Evolutionary conservation across 768 basidiomycete species (phyloP).

Genomic region (Leccinum subgranulosum): DNA sequence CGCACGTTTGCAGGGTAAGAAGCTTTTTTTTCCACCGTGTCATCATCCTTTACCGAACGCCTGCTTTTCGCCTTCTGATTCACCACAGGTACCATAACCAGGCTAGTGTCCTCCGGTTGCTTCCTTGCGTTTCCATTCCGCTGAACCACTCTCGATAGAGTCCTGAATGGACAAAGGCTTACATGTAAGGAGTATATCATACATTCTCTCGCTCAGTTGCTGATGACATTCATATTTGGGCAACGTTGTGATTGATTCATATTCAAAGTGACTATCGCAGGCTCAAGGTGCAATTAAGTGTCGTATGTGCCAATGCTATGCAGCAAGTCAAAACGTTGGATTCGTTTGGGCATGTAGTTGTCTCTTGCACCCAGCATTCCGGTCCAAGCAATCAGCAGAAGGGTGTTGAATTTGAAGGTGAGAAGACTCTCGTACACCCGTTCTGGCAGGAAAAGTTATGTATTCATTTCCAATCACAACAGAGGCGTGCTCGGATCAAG

Average conservation of each 20-base stretch:
- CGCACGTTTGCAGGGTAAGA: conserved; percentile 48
- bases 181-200: conserved; percentile 15
- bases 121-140: background rate
- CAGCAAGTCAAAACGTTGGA: conserved; percentile 21
- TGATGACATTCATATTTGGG: background rate
- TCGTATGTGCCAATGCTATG: conserved; percentile 38
- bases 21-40: background rate
- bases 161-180: conserved; percentile 51
- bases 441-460: background rate
- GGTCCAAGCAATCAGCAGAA: background rate
- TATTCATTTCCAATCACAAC: background rate
- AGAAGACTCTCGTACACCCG: background rate
- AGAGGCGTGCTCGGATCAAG: conserved; percentile 4
- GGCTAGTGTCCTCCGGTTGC: conserved; percentile 32
- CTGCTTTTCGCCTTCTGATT: background rate
- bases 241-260: background rate
- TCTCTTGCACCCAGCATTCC: background rate
- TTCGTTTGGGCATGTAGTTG: background rate
- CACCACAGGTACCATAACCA: conserved; percentile 63
- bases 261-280: conserved; percentile 62
- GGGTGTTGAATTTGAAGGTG: conserved; percentile 5
- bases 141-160: conserved; percentile 38
- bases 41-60: background rate
- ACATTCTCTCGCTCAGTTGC: background rate
- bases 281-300: conserved; percentile 68